A percentile compares a stretch with the other conserved stretches of the same genome.
phyloP scores from a whole-genome alignment of 768 basidiomycete species.

The Hirschioporus abietinus region DNA sequence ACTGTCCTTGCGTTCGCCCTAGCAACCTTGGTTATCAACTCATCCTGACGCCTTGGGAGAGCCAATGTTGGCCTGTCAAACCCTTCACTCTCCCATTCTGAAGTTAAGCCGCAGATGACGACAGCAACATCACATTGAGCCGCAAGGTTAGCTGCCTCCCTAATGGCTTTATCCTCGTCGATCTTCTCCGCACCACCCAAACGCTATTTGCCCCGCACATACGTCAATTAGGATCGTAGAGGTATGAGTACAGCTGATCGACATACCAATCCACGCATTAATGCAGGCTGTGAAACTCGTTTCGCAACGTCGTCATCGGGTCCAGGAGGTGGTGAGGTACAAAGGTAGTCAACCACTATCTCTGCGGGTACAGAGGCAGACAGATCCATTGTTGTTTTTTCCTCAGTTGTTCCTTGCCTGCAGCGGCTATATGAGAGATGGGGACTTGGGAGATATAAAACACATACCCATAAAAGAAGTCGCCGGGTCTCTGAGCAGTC shows the following conservation, averaged over 20 bases:
- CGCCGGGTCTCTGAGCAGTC: constrained; percentile 41
- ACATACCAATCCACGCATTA: constrained; percentile 65
- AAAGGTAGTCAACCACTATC: constrained; percentile 61
- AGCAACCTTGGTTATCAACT: constrained; percentile 47
- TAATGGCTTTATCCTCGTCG: constrained; percentile 49
- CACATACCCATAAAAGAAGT: constrained; percentile 63
- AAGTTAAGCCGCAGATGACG: constrained; percentile 55
- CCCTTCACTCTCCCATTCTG: constrained; percentile 74
- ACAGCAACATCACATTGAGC: constrained; percentile 49
- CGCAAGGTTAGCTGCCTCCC: constrained; percentile 52
- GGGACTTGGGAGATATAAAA: neutral
- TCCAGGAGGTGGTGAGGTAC: constrained; percentile 43
- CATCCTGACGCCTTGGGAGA: constrained; percentile 56
- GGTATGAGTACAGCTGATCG: neutral
- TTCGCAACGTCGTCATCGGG: constrained; percentile 33
- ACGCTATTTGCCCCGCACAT: constrained; percentile 32
- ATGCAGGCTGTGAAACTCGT: constrained; percentile 50
- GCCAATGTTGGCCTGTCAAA: constrained; percentile 60
- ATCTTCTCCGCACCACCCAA: constrained; percentile 63
- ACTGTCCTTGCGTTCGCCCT: constrained; percentile 52
- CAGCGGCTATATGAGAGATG: neutral
- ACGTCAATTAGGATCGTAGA: neutral
- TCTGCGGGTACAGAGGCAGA: constrained; percentile 42
- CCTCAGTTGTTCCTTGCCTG: constrained; percentile 62
- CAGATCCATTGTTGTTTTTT: constrained; percentile 46